Evolutionary conservation across 768 basidiomycete genomes (phyloP).

Genomic region (Tricholoma matsutake): DNA sequence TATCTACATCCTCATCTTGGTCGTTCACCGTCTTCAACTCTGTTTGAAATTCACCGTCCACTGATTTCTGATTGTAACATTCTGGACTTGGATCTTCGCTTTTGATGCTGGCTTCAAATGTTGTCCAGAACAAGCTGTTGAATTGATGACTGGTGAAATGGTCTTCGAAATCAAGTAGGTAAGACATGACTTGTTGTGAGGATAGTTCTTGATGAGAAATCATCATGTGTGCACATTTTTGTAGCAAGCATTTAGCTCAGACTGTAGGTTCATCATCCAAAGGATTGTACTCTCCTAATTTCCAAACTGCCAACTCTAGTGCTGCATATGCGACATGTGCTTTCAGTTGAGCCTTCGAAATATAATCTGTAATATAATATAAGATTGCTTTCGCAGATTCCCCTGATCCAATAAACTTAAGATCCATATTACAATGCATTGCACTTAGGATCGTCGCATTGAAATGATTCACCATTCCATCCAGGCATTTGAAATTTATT

Average conservation of each 20-base stretch:
- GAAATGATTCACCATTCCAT: too few relatives aligned
- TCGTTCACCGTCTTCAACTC: neutral
- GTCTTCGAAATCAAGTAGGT: too few relatives aligned
- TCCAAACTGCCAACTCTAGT: slow-evolving; percentile 30
- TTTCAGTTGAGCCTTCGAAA: slow-evolving; percentile 41
- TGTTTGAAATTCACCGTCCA: neutral
- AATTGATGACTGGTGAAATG: too few relatives aligned
- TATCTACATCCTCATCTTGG: neutral
- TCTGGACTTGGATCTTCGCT: slow-evolving; percentile 20
- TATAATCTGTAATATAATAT: slow-evolving; percentile 49
- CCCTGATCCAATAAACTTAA: slow-evolving; percentile 43
- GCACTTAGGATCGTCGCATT: slow-evolving; percentile 28
- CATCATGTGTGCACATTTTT: slow-evolving; percentile 28
- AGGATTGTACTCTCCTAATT: slow-evolving; percentile 20
- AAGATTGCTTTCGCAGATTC: slow-evolving; percentile 36
- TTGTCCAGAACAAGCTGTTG: too few relatives aligned
- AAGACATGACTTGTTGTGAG: neutral
- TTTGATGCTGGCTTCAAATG: slow-evolving; percentile 19
- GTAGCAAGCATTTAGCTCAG: slow-evolving; percentile 30
- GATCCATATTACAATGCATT: slow-evolving; percentile 44
- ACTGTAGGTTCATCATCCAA: slow-evolving; percentile 14
- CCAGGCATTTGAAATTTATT: too few relatives aligned
- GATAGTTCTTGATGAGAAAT: slow-evolving; percentile 33
- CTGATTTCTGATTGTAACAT: slow-evolving; percentile 14
- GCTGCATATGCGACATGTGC: slow-evolving; percentile 39